These are phyloP conservation scores for Sungouiella thailandica DNA, from an alignment of 805 yeast species.

Conservation along the genomic window DNA sequence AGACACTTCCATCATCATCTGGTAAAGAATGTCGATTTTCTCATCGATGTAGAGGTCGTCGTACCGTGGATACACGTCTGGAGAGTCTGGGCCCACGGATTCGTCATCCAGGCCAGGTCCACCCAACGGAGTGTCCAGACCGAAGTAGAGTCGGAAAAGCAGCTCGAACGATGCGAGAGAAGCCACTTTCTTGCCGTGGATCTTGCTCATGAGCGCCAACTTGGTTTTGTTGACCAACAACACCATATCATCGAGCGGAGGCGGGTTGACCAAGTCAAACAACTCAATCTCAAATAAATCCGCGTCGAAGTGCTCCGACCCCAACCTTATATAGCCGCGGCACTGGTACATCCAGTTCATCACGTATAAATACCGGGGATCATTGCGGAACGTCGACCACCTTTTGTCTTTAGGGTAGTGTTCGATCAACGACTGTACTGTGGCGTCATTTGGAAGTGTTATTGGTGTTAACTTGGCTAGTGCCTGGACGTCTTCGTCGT, in stretches of 20 bases:
- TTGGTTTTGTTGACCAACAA: conserved; percentile 41
- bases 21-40: conserved; percentile 46
- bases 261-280: conserved; percentile 30
- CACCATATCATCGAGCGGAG: conserved; percentile 29
- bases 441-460: conserved; percentile 12
- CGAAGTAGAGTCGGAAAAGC: conserved; percentile 30
- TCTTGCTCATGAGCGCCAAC: conserved; percentile 33
- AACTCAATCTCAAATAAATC: conserved; percentile 62
- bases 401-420: conserved; percentile 13
- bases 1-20: conserved; percentile 40
- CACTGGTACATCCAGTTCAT: conserved; percentile 54
- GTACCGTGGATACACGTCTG: conserved; percentile 29
- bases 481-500: conserved; percentile 10
- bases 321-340: conserved; percentile 47
- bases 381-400: conserved; percentile 15
- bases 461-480: conserved; percentile 12
- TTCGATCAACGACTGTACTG: conserved; percentile 10
- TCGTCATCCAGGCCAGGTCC: conserved; percentile 21
- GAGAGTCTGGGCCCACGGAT: conserved; percentile 12
- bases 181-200: conserved; percentile 34
- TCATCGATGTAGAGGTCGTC: conserved; percentile 37
- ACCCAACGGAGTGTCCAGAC: conserved; percentile 27
- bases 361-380: conserved; percentile 19
- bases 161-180: conserved; percentile 28
- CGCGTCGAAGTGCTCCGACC: conserved; percentile 50